Evolutionary conservation across 2,329 filamentous ascomycete species (phyloP).

Genomic region (Sclerotinia glacialis): DNA sequence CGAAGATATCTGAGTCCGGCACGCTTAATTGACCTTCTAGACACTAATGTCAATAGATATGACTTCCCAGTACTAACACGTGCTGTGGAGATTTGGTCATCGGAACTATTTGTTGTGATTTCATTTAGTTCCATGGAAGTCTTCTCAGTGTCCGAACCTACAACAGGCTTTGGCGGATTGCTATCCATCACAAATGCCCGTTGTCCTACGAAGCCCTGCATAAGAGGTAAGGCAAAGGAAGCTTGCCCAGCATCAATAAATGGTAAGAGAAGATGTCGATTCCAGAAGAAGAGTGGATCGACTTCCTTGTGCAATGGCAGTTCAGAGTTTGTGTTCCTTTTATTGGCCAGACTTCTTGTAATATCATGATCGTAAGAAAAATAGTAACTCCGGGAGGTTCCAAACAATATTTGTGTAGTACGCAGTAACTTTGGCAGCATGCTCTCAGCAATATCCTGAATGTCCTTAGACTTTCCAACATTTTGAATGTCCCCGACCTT

Average conservation of each 20-base stretch:
- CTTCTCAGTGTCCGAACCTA: conserved; percentile 49
- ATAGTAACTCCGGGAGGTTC: conserved; percentile 80
- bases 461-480: conserved; percentile 21
- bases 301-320: conserved; percentile 68
- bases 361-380: conserved; percentile 95
- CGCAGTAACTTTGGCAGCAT: conserved; percentile 81
- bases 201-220: conserved; percentile 95
- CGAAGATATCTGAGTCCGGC: conserved; percentile 88
- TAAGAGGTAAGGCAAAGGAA: conserved; percentile 71
- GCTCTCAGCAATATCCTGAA: conserved; percentile 29
- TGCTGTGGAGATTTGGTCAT: conserved; percentile 22
- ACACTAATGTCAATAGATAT: conserved; percentile 78
- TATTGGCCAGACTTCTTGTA: conserved; percentile 60
- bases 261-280: conserved; percentile 67
- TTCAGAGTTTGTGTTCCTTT: conserved; percentile 45
- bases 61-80: conserved; percentile 26
- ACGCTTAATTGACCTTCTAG: conserved; percentile 80
- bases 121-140: conserved; percentile 44
- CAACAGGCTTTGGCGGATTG: conserved; percentile 45
- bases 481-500: not conserved
- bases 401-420: conserved; percentile 81
- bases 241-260: conserved; percentile 74
- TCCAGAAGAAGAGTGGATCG: conserved; percentile 89
- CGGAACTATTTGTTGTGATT: conserved; percentile 38
- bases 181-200: conserved; percentile 71